phyloP scores from a whole-genome alignment of 441 rosid species.

The Codiaeum variegatum region DNA sequence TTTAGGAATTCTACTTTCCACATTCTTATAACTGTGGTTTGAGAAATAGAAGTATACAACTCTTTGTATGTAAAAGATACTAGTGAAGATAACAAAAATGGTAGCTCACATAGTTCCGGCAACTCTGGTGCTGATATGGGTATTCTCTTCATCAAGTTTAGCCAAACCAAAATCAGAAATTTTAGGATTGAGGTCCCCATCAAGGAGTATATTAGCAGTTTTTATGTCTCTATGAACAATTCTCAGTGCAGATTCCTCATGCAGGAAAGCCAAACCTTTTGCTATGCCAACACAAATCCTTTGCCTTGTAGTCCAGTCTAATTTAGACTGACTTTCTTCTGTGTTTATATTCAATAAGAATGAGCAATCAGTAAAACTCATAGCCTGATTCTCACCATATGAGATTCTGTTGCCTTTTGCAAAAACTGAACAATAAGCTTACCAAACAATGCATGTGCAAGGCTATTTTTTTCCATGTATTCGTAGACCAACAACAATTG shows the following conservation, averaged over 20 bases:
- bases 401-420: neutral
- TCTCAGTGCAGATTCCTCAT: slow-evolving; percentile 57
- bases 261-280: slow-evolving; percentile 61
- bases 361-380: neutral
- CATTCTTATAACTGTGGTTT: neutral
- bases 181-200: slow-evolving; percentile 49
- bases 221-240: slow-evolving; percentile 79
- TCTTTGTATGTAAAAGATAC: neutral
- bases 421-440: slow-evolving; percentile 11
- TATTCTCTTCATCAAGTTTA: slow-evolving; percentile 69
- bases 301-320: slow-evolving; percentile 59
- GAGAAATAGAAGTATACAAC: neutral
- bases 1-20: neutral
- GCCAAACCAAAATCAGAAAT: slow-evolving; percentile 80
- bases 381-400: neutral
- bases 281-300: slow-evolving; percentile 59
- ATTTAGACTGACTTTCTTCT: slow-evolving; percentile 36
- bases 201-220: slow-evolving; percentile 67
- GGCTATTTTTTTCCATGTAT: slow-evolving; percentile 53
- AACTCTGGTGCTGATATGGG: slow-evolving; percentile 70
- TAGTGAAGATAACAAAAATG: neutral
- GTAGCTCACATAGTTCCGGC: slow-evolving; percentile 71
- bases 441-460: slow-evolving; percentile 46
- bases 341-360: slow-evolving; percentile 16
- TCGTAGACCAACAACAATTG: slow-evolving; percentile 50